These are phyloP conservation scores for Miscanthus sacchariflorus DNA, from an alignment of 202 grass and related monocot genomes.

Conservation along the genomic window DNA sequence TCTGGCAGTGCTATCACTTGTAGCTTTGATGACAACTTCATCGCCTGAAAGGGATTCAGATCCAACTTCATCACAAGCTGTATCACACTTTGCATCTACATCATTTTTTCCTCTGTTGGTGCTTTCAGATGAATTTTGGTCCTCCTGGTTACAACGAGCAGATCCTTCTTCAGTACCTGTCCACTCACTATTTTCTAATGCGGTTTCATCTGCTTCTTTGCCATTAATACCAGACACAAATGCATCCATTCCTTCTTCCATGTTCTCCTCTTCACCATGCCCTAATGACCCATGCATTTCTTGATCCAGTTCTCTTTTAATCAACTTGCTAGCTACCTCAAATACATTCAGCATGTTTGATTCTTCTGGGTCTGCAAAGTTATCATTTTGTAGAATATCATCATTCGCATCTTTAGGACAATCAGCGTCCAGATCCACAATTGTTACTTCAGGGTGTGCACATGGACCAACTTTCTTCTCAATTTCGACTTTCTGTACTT, in stretches of 20 bases:
- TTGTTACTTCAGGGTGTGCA: conserved; percentile 33
- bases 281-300: conserved; percentile 33
- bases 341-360: conserved; percentile 49
- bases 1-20: conserved; percentile 17
- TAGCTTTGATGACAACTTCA: conserved; percentile 33
- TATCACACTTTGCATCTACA: conserved; percentile 22
- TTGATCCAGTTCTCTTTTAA: conserved; percentile 57
- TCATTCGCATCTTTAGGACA: conserved; percentile 39
- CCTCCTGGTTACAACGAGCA: conserved; percentile 23
- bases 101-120: conserved; percentile 24
- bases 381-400: conserved; percentile 35
- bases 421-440: conserved; percentile 37
- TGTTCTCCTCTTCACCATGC: conserved; percentile 35
- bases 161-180: conserved; percentile 27
- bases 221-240: conserved; percentile 20
- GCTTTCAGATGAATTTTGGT: conserved; percentile 31
- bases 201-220: conserved; percentile 38
- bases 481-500: conserved; percentile 39
- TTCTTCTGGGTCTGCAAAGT: conserved; percentile 47
- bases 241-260: conserved; percentile 27
- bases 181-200: conserved; percentile 43
- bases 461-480: conserved; percentile 25
- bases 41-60: conserved; percentile 28
- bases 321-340: conserved; percentile 52
- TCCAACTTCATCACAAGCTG: conserved; percentile 28